Conservation (phyloP, 352 stramenopile genomes). For the Globisporangium perplexum region DNA sequence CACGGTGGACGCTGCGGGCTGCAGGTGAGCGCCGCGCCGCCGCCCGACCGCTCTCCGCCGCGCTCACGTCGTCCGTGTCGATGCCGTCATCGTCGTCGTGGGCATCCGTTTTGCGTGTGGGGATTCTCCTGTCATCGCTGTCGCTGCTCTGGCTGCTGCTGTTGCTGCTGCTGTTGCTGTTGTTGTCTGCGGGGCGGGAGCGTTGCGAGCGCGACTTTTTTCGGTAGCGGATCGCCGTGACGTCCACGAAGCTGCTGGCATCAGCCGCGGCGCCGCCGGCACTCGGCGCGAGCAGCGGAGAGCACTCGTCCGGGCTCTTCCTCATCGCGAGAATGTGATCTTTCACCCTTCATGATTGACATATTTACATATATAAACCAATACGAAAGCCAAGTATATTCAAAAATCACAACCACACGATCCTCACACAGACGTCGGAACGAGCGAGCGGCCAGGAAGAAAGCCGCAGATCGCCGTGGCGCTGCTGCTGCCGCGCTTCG, state of each 20-base stretch:
- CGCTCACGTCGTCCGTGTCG: constrained; percentile 3
- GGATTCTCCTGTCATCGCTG: background rate
- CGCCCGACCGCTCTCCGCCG: background rate
- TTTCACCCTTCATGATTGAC: background rate
- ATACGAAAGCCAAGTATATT: too few relatives aligned
- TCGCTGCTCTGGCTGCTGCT: background rate
- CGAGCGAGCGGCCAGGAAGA: too few relatives aligned
- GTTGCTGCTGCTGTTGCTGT: background rate
- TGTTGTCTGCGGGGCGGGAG: background rate
- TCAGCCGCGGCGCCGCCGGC: background rate
- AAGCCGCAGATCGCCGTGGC: too few relatives aligned
- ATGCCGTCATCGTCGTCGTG: constrained; percentile 4
- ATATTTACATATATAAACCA: too few relatives aligned
- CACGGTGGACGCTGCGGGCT: background rate
- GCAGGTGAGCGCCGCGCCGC: constrained; percentile 3
- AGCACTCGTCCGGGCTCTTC: constrained; percentile 4
- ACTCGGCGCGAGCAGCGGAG: constrained; percentile 3
- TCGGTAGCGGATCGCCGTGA: constrained; percentile 7
- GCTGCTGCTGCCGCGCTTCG: too few relatives aligned
- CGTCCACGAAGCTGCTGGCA: constrained; percentile 6
- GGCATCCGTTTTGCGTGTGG: background rate
- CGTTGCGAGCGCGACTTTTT: constrained; percentile 11
- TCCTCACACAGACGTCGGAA: background rate
- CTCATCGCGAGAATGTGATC: background rate
- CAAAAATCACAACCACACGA: too few relatives aligned